Evolutionary conservation across 1,284 basidiomycete species (phyloP), one percentile per base, ranked within the genome.

Genomic region (Trametes sp.): DNA sequence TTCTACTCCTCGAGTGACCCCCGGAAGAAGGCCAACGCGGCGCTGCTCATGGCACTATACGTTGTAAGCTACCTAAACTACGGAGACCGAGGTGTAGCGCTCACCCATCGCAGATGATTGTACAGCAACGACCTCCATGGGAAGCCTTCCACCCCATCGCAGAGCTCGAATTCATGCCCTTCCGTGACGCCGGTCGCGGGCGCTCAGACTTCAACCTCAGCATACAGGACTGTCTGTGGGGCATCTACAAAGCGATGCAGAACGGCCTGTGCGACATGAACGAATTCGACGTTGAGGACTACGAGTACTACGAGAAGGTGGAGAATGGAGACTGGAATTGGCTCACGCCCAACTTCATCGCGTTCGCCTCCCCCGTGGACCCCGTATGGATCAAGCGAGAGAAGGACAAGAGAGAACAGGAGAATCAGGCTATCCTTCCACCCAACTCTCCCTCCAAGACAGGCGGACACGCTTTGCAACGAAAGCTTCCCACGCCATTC

Each of bases 291-390:
- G 87, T 93, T 51, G 91, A 94, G 67, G 94, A 96, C 68, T 97
- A 97, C 73, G 95, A 97, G 75, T 90, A 85, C 75, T 98, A 96
- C 74, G 97, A 98, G 77, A 95, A 94, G 74, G 94, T 96, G 35
- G 91, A 95, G 80, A 96, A 98, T 73, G 98, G 98, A 6, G 98
- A 99, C 76, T 96, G 97, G 90, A 99, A 99, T 74, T 95, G 94
- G 93, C 84, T 98, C 76, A 93, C 92, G 1, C 93, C 95, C 45
- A 86, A 89, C 65, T 97, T 96, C 75, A 93, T 99, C 68, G 96
- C 98, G 10, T 98, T 99, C 72, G 98, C 98, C 1, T 96, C 94
- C 0, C 98, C 97, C 0, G 87, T 94, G 63, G 96, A 95, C 74
- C 82, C 87, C 0, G 79, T 80, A 57, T 94, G 89, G 89, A 80